Percentiles rank a stretch among this genome's conserved stretches.
Evolutionary conservation across 768 basidiomycete genomes (phyloP).

Genomic region (Podaxis carcinomalis): DNA sequence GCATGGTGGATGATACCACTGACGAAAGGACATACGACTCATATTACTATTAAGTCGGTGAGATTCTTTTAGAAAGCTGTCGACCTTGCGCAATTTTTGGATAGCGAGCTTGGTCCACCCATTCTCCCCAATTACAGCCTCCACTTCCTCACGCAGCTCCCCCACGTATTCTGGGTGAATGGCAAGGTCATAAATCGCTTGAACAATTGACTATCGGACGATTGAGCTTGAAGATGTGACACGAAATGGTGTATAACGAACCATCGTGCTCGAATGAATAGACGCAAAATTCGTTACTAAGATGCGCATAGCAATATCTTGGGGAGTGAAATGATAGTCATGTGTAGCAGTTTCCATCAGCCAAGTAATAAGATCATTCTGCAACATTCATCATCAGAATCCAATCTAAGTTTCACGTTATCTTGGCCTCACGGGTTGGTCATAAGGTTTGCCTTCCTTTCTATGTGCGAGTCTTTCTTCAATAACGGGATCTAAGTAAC

Average conservation of each 20-base stretch:
- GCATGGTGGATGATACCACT: too few species aligned
- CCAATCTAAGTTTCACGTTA: neutral
- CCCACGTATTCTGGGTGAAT: constrained; percentile 27
- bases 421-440: constrained; percentile 3
- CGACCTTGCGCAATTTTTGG: constrained; percentile 35
- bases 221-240: neutral
- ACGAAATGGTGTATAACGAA: constrained; percentile 12
- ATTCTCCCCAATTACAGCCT: constrained; percentile 25
- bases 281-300: constrained; percentile 36
- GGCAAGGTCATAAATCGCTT: constrained; percentile 32
- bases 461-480: constrained; percentile 3
- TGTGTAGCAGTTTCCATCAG: constrained; percentile 29
- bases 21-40: neutral
- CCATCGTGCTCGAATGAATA: constrained; percentile 38
- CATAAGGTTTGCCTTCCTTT: constrained; percentile 6
- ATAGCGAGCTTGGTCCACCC: constrained; percentile 33
- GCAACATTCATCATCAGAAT: neutral
- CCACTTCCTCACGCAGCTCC: constrained; percentile 39
- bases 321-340: constrained; percentile 19
- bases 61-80: constrained; percentile 43
- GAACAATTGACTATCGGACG: constrained; percentile 27
- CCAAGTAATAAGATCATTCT: constrained; percentile 34
- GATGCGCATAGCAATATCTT: constrained; percentile 24
- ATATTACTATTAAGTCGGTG: constrained; percentile 11
- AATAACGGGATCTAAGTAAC: constrained; percentile 17